Conservation (phyloP, 1,284 basidiomycete species). For the Mycena citricolor region DNA sequence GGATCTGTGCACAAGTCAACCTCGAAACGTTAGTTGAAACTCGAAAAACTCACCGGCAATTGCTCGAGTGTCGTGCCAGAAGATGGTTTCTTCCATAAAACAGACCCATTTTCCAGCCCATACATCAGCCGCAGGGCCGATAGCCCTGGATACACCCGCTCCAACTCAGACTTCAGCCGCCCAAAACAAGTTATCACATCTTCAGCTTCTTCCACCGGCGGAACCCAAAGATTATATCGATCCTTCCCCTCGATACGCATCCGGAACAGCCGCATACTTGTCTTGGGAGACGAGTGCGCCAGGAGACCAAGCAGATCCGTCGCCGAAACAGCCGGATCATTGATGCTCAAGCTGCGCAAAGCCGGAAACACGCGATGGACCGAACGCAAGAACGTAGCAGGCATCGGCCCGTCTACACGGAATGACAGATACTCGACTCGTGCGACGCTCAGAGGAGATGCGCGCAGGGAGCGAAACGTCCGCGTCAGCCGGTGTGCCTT, state of each 20-base stretch:
- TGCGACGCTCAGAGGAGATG: too few relatives aligned
- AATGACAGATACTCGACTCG: slow-evolving; percentile 21
- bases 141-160: slow-evolving; percentile 16
- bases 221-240: slow-evolving; percentile 22
- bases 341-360: slow-evolving; percentile 19
- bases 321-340: slow-evolving; percentile 14
- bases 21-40: too few relatives aligned
- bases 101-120: slow-evolving; percentile 11
- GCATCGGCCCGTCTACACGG: slow-evolving; percentile 18
- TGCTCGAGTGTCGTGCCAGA: too few relatives aligned
- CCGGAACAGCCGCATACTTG: slow-evolving; percentile 11
- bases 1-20: too few relatives aligned
- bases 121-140: slow-evolving; percentile 15
- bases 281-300: not conserved
- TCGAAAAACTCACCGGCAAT: too few relatives aligned
- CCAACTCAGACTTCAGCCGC: slow-evolving; percentile 4
- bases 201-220: slow-evolving; percentile 17
- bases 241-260: slow-evolving; percentile 18
- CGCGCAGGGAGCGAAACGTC: slow-evolving; percentile 4
- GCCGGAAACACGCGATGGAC: slow-evolving; percentile 12
- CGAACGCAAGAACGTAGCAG: slow-evolving; percentile 7
- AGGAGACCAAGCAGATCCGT: slow-evolving; percentile 3
- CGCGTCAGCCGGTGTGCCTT: slow-evolving; percentile 18
- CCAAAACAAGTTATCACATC: slow-evolving; percentile 14
- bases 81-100: slow-evolving; percentile 18